phyloP scores from a whole-genome alignment of 192 early-diverging fungal species.

The Gigaspora rosea region DNA sequence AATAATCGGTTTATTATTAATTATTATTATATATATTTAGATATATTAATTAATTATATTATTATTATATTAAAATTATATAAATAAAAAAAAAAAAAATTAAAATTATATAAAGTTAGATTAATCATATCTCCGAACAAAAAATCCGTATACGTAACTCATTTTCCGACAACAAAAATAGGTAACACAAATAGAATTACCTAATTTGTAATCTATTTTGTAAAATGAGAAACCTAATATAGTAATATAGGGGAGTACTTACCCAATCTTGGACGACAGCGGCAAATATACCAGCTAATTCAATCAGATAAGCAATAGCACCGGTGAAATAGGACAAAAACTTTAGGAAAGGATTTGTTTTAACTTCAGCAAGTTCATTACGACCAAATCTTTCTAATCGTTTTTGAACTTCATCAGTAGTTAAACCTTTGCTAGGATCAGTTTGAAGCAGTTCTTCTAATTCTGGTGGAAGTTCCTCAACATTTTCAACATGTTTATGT shows the following conservation, averaged over 20 bases:
- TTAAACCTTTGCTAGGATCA: conserved; percentile 75
- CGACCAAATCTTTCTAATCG: conserved; percentile 74
- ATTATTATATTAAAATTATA: too few relatives aligned
- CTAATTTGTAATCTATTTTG: too few relatives aligned
- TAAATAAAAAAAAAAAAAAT: too few relatives aligned
- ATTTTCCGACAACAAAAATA: too few relatives aligned
- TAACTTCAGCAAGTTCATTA: conserved; percentile 83
- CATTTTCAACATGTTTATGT: conserved; percentile 70
- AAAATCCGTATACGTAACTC: too few relatives aligned
- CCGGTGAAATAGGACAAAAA: conserved; percentile 87
- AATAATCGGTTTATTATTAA: not conserved
- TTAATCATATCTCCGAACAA: too few relatives aligned
- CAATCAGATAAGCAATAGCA: conserved; percentile 86
- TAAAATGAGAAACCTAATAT: too few relatives aligned
- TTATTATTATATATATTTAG: too few relatives aligned
- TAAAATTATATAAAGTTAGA: too few relatives aligned
- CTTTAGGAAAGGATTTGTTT: conserved; percentile 82
- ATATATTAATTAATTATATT: too few relatives aligned
- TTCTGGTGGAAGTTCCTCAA: conserved; percentile 80
- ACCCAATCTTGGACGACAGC: conserved; percentile 64
- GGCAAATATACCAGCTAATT: conserved; percentile 83
- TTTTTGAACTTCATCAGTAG: conserved; percentile 72
- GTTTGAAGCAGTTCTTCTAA: conserved; percentile 82
- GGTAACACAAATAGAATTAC: too few relatives aligned
- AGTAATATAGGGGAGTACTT: not conserved